A percentile compares a stretch with the other conserved stretches of the same genome.
Conservation (phyloP, 257 asterid species). For the Ballota nigra region DNA sequence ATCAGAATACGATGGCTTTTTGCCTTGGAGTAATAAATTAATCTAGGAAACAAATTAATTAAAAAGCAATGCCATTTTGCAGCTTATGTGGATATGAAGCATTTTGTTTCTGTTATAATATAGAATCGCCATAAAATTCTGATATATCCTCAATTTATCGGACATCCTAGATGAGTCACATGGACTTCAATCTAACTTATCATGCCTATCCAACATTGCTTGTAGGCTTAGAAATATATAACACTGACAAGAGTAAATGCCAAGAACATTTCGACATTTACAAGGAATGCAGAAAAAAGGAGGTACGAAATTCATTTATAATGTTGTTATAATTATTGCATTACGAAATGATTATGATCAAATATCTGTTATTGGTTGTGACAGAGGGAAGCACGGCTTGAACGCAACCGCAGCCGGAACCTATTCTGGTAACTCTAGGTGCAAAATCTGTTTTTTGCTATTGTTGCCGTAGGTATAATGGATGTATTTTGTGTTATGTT, state of each 20-base stretch:
- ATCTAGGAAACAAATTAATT: not conserved
- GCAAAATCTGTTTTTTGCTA: conserved; percentile 39
- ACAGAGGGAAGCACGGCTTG: conserved; percentile 97
- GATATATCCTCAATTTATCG: not conserved
- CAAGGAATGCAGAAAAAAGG: conserved; percentile 95
- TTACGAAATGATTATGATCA: conserved; percentile 7
- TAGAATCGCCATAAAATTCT: not conserved
- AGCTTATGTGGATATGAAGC: not conserved
- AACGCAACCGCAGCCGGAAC: conserved; percentile 76
- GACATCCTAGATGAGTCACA: not conserved
- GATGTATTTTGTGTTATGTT: conserved; percentile 6
- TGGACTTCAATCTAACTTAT: conserved; percentile 8
- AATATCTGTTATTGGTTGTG: conserved; percentile 19
- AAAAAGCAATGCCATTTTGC: not conserved
- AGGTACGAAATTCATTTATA: conserved; percentile 44
- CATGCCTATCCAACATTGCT: conserved; percentile 23
- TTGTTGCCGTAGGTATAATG: not conserved
- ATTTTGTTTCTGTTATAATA: not conserved
- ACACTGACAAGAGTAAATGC: conserved; percentile 82
- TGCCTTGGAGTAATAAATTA: not conserved
- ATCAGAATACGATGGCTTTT: not conserved
- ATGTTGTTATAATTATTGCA: not conserved
- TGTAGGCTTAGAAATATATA: conserved; percentile 73
- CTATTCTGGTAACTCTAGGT: conserved; percentile 35
- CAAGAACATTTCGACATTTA: conserved; percentile 84